Evolutionary conservation across 108 stramenopile species (phyloP), one percentile per base, ranked within the genome.

Genomic region (Skeletonema costatum): DNA sequence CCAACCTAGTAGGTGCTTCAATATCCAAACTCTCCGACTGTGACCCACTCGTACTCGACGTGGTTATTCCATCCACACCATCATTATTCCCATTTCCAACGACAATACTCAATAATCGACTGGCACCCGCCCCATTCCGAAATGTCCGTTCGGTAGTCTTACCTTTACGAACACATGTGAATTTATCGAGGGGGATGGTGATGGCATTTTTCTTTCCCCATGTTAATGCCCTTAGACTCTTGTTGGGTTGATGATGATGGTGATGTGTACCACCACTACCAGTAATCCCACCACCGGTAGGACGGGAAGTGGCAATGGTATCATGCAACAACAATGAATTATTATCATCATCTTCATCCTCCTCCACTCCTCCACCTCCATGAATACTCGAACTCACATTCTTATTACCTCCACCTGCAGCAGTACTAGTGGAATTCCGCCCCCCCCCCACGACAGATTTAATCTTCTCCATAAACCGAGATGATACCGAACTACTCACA

Each of bases 151-250:
- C 91, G 3, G 92, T 96, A 11, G 90, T 92, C 74, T 96, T 96
- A 7, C 95, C 95, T 53, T 88, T 91, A 13, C 87, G 83, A 0
- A 96, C 91, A 38, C 76, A 80, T 8, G 84, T 74, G 76, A 96
- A 93, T 7, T 71, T 82, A 19, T 86, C 83, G 1, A 93, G 56
- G 9, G 90, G 82, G 9, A 96, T 46, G 33, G 70, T 80, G n/a
- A 89, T 86, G 9, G 89, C 83, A 76, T 88, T 92, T 78, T 96
- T 93, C 74, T 92, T 92, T n/a, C 94, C 94, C 92, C 94, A 93
- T 2, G 87, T 84, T 9, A 96, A 64, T 16, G 88, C 91, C 10
- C 70, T 16, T 13, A 69, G 58, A 12, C 32, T 46, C 21, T 68
- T 79, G 17, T 66, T 38, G 10, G 32, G 32, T 25, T 65, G 64